phyloP scores from a whole-genome alignment of 2,329 filamentous ascomycete species.

The Exophiala bonariae region DNA sequence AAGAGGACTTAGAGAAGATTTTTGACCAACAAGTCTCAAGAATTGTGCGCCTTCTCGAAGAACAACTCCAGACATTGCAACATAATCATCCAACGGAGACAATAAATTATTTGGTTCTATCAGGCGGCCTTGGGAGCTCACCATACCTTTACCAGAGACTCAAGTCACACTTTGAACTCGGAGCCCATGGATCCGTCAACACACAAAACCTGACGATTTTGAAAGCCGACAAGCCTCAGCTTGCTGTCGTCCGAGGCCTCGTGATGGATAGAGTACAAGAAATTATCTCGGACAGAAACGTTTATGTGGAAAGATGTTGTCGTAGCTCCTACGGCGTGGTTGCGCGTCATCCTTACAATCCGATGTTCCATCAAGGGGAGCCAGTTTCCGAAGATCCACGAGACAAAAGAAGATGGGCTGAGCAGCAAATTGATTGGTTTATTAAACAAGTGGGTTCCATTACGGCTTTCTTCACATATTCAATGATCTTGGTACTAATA shows the following conservation, averaged over 20 bases:
- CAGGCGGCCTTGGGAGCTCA: slow-evolving; percentile 26
- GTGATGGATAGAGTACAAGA: slow-evolving; percentile 26
- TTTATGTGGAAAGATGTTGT: slow-evolving; percentile 24
- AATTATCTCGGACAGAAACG: slow-evolving; percentile 8
- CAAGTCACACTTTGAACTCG: slow-evolving; percentile 13
- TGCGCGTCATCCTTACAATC: slow-evolving; percentile 19
- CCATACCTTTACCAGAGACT: slow-evolving; percentile 22
- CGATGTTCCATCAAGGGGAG: slow-evolving; percentile 15
- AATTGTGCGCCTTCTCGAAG: slow-evolving; percentile 8
- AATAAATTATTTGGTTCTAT: slow-evolving; percentile 23
- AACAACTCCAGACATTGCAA: slow-evolving; percentile 19
- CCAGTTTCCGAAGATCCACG: slow-evolving; percentile 12
- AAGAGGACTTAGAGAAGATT: slow-evolving; percentile 11
- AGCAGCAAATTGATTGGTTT: slow-evolving; percentile 28
- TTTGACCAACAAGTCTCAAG: slow-evolving; percentile 23
- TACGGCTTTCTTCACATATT: not conserved
- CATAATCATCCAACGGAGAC: slow-evolving; percentile 9
- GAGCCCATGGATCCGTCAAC: slow-evolving; percentile 4
- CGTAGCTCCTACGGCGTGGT: slow-evolving; percentile 26
- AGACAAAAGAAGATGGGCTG: slow-evolving; percentile 21
- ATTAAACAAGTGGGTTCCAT: slow-evolving; percentile 13
- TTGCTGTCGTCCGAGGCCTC: slow-evolving; percentile 23
- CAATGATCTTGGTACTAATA: not conserved
- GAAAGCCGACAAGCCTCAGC: slow-evolving; percentile 19
- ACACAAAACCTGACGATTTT: slow-evolving; percentile 16